These are phyloP conservation scores for Colletotrichum paranaense DNA, from an alignment of 2,329 filamentous ascomycete species.

Conservation along the genomic window DNA sequence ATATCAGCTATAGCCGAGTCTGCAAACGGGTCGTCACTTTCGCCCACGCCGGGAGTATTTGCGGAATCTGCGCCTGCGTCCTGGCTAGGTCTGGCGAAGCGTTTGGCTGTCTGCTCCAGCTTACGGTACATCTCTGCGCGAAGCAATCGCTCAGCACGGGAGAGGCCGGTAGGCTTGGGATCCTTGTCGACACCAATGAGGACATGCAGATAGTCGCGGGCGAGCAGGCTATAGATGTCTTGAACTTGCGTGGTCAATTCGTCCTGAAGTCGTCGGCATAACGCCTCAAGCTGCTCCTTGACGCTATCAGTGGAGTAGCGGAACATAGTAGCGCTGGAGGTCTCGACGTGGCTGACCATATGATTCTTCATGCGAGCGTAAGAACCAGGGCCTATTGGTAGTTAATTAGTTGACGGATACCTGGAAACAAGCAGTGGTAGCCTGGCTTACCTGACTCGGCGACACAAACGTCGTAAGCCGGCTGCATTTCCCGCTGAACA, in stretches of 20 bases:
- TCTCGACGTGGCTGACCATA: slow-evolving; percentile 39
- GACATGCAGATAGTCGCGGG: slow-evolving; percentile 24
- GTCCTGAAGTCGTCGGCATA: slow-evolving; percentile 13
- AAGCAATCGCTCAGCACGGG: slow-evolving; percentile 10
- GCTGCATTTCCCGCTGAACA: slow-evolving; percentile 38
- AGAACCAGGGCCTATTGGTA: slow-evolving; percentile 35
- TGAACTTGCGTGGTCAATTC: slow-evolving; percentile 10
- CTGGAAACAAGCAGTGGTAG: not conserved
- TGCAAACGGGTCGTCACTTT: not conserved
- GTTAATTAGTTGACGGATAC: not conserved
- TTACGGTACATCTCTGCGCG: not conserved
- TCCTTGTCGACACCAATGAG: slow-evolving; percentile 16
- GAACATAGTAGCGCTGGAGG: slow-evolving; percentile 37
- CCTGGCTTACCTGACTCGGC: slow-evolving; percentile 16
- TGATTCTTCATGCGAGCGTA: slow-evolving; percentile 41
- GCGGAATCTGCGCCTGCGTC: too few species aligned
- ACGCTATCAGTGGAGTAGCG: slow-evolving; percentile 34
- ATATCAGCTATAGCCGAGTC: not conserved
- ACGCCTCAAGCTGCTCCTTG: slow-evolving; percentile 30
- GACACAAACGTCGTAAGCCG: slow-evolving; percentile 37
- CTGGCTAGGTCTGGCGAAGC: not conserved
- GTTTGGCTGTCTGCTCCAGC: not conserved
- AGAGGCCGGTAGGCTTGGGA: not conserved
- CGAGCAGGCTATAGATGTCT: slow-evolving; percentile 25
- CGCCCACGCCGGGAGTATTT: too few species aligned